Percentiles rank a stretch among this genome's conserved stretches.
Evolutionary conservation across 257 asterid genomes (phyloP).

Genomic region (Linderniella brevidens): DNA sequence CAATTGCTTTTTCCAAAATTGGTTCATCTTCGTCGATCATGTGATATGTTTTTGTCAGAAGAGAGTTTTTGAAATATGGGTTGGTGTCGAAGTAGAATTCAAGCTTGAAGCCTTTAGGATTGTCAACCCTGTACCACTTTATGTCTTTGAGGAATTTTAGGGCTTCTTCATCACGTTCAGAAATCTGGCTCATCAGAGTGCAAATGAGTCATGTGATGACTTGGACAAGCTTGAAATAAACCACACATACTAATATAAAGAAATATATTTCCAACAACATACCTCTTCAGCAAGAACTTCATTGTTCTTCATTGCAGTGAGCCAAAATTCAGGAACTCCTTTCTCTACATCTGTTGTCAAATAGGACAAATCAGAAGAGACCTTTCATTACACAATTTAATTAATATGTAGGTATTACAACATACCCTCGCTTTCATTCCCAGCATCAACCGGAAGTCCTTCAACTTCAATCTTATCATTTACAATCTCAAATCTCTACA

Average conservation of each 20-base stretch:
- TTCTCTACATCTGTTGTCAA: slow-evolving; percentile 20
- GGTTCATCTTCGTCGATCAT: slow-evolving; percentile 92
- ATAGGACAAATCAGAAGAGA: not conserved
- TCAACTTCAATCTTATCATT: slow-evolving; percentile 35
- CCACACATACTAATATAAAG: not conserved
- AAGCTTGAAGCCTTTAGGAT: slow-evolving; percentile 69
- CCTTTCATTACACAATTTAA: not conserved
- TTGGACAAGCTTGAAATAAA: not conserved
- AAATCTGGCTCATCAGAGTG: slow-evolving; percentile 21
- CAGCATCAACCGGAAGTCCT: slow-evolving; percentile 13
- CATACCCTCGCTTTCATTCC: not conserved
- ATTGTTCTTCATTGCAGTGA: slow-evolving; percentile 47
- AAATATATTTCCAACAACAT: not conserved
- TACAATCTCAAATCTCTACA: slow-evolving; percentile 48
- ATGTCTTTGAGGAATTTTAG: slow-evolving; percentile 51
- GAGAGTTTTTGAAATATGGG: slow-evolving; percentile 49
- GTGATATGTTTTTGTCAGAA: slow-evolving; percentile 64
- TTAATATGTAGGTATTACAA: not conserved
- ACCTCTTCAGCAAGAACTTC: slow-evolving; percentile 47
- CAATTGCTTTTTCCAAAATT: slow-evolving; percentile 75
- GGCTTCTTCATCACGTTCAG: slow-evolving; percentile 57
- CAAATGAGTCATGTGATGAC: not conserved
- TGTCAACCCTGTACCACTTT: slow-evolving; percentile 57
- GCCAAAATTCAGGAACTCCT: slow-evolving; percentile 66
- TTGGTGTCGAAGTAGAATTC: slow-evolving; percentile 47